Evolutionary conservation across 495 filamentous ascomycete genomes (phyloP).

Genomic region (Tuber umbilicatum): DNA sequence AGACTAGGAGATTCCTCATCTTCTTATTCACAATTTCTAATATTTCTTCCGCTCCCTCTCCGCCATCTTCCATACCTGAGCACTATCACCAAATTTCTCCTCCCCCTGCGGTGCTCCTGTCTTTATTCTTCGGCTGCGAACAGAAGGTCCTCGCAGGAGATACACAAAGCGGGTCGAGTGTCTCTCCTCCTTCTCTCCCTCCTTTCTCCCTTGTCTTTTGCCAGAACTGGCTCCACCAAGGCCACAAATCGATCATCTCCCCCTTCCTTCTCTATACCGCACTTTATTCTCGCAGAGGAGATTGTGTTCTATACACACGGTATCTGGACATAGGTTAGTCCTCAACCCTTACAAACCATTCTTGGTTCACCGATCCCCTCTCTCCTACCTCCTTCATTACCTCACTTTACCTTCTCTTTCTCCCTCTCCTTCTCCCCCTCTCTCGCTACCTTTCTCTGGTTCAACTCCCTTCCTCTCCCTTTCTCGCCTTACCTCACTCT

Average conservation of each 20-base stretch:
- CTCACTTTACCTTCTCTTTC: not conserved
- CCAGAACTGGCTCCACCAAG: not conserved
- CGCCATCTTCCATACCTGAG: not conserved
- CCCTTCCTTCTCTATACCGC: not conserved
- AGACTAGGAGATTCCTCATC: not conserved
- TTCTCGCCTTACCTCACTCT: not conserved
- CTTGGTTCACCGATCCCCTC: conserved; percentile 7
- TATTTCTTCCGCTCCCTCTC: not conserved
- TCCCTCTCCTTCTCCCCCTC: not conserved
- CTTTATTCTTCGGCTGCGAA: conserved; percentile 2
- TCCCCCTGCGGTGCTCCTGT: not conserved
- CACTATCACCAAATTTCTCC: not conserved
- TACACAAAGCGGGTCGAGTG: conserved; percentile 3
- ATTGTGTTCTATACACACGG: not conserved
- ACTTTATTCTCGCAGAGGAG: not conserved
- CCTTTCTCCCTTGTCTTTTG: not conserved
- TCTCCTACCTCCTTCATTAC: not conserved
- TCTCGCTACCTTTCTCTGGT: conserved; percentile 4
- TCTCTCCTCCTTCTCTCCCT: not conserved
- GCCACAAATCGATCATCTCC: conserved; percentile 2
- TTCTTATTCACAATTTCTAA: not conserved
- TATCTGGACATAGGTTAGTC: not conserved
- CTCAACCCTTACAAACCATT: not conserved
- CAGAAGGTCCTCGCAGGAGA: conserved; percentile 3
- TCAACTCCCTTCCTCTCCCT: conserved; percentile 1